Evolutionary conservation across 2,329 filamentous ascomycete species (phyloP), one percentile per base, ranked within the genome.

Genomic region (Thielaviopsis ethacetica): DNA sequence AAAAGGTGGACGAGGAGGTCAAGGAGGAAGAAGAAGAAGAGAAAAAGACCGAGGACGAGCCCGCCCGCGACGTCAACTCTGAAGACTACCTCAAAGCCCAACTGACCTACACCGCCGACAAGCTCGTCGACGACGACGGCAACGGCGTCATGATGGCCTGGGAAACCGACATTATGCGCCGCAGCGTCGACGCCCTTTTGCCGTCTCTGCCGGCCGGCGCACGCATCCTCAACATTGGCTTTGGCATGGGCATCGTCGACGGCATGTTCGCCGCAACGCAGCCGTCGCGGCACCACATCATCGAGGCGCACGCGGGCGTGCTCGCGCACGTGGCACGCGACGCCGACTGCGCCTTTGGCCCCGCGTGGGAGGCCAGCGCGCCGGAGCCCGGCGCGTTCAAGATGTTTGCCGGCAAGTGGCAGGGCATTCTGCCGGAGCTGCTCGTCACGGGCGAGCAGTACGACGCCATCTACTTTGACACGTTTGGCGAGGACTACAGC

Each of bases 81-180:
- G 77, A 80, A 53, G 77, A 81, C 49, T 91, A 90, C 67, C 79
- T 91, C 53, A 76, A 79, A 54, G 86, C 84, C 0, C 73, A 76
- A 26, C 74, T 89, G 22, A 83, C 78, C 15, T 85, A 86, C 70
- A 76, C 78, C 54, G 74, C 79, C 60, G 78, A 78, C 63, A 84
- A 84, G 61, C 78, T 93, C 2, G 77, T 93, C 6, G 88, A 93
- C 67, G 76, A 81, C 3, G 80, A 83, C 63, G 78, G 82, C 62
- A 95, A 95, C 68, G 88, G 87, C 57, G 87, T 95, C 53, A 95
- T 95, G 89, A 95, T 95, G 89, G 79, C 84, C 47, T 95, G 89
- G 89, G 89, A 95, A 71, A 86, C 84, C 1, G 81, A 84, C 63
- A 93, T 95, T 65, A 95, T 95, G 89, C 79, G 80, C 61, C 78